Conservation (phyloP, 768 basidiomycete species). For the Tremella mesenterica region DNA sequence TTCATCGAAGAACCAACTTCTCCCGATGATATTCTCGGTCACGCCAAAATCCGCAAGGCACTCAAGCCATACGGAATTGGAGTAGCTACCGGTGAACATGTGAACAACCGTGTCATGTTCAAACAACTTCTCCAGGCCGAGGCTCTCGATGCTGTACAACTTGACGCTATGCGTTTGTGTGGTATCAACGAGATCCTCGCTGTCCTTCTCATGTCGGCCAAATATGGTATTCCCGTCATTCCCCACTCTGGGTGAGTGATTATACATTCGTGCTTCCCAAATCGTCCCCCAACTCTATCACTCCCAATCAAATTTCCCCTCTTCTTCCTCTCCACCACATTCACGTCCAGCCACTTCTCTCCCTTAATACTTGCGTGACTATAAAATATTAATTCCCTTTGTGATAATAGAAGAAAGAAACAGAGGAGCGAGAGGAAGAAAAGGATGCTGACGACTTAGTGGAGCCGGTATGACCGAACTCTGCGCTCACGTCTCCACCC, state of each 20-base stretch:
- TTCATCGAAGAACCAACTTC: slow-evolving; percentile 68
- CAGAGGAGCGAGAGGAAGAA: no score
- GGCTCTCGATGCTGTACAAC: slow-evolving; percentile 83
- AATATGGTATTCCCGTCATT: slow-evolving; percentile 63
- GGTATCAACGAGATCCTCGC: slow-evolving; percentile 82
- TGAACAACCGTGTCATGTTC: slow-evolving; percentile 86
- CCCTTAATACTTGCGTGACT: no score
- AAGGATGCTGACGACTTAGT: no score
- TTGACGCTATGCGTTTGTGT: slow-evolving; percentile 80
- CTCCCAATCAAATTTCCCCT: no score
- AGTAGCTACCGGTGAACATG: slow-evolving; percentile 71
- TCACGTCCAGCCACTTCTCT: no score
- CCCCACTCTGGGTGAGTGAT: slow-evolving; percentile 76
- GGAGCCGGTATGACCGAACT: slow-evolving; percentile 52
- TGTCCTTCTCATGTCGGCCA: slow-evolving; percentile 76
- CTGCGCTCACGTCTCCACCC: slow-evolving; percentile 19
- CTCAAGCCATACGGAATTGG: slow-evolving; percentile 68
- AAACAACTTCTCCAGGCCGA: slow-evolving; percentile 75
- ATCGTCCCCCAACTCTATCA: no score
- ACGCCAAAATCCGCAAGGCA: slow-evolving; percentile 50
- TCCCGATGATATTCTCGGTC: slow-evolving; percentile 72
- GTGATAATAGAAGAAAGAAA: no score
- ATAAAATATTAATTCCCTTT: no score
- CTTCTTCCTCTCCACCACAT: no score
- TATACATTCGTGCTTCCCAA: no score